Evolutionary conservation across 2,329 filamentous ascomycete genomes (phyloP), one percentile per base, ranked within the genome.

Genomic region (Nectriaceae sp.): DNA sequence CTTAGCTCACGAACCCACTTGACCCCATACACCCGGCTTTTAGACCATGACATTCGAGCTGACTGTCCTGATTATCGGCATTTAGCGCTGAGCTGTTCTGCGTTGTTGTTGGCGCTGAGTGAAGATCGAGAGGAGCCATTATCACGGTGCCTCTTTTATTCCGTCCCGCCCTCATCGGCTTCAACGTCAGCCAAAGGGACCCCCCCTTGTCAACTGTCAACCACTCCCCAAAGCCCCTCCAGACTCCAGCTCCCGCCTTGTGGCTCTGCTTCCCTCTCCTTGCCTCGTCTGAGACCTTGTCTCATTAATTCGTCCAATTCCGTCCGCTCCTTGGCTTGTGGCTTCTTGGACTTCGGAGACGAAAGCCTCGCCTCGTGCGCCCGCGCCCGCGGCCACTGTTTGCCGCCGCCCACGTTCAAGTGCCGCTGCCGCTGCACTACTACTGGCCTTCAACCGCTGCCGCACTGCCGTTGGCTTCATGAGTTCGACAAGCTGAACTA

Each of bases 121-220:
- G n/a, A n/a, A n/a, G n/a, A n/a, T n/a, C n/a, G n/a, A n/a, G n/a
- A n/a, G n/a, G n/a, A n/a, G n/a, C n/a, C 33, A 6, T 37, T 16
- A 18, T 18, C 33, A 16, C 62, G 62, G 63, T 59, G 47, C 50
- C 56, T 64, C 47, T 64, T 53, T 64, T 64, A 65, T 62, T 66
- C 64, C 64, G 62, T 53, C 57, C 56, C 60, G 53, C 40, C 33
- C 39, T 31, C 26, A 4, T 21, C 20, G 26, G n/a, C n/a, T 15
- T 31, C 33, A 37, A 37, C 33, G 33, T 37, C 33, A 37, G 33
- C 33, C 10, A 37, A 37, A 11, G 8, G 11, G 16, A 37, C 33
- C 33, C 33, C 33, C 33, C 33, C 33, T 37, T 11, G 33, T 37
- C 33, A 11, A 18, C 33, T 18, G 6, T 37, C 10, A 37, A 11